Base-by-base conservation (phyloP, 2,329 filamentous ascomycete genomes). In the Trichocomaceae sp. region DNA sequence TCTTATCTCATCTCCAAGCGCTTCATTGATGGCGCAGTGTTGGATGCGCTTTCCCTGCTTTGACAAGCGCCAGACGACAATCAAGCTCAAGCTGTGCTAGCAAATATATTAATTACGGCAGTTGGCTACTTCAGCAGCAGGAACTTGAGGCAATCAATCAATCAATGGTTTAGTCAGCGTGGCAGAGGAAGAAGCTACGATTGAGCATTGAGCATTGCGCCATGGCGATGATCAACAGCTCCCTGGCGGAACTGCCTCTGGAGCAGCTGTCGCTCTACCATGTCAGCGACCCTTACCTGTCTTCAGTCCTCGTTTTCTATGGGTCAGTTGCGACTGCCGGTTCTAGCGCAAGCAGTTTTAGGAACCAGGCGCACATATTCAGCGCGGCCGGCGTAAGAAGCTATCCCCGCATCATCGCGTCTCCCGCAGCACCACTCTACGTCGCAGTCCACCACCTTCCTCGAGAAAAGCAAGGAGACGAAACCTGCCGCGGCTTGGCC, bases 351-450 rank as follows among this genome's bases (percentile, higher is more conserved):
- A 95, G 90, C 73, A 92, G 87, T 74, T 96, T 92, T 59, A 87
- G 93, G 71, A 91, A 97, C 62, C 92, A 97, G 76, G 83, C 93
- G 60, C 93, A 97, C 72, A 83, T 99, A 72, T 89, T 95, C 75
- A 88, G 88, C 58, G 84, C 90, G 2, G 91, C 90, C 60, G 93
- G 93, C 61, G 86, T 95, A 63, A 87, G 89, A 67, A 92, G 87
- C 63, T 99, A 92, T 69, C 85, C 88, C 57, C 89, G 92, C 64
- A 83, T 99, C 62, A 95, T 92, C 58, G 86, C 97, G 61, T 95
- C 92, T 22, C 93, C 93, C 45, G 95, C 88, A 66, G 96, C 92
- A 47, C 84, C 90, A 50, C 87, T 95, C 66, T 97, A 97, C 72
- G 82, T 84, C 61, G 92, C 91, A 53, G 93, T 99, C 70, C 85